phyloP scores from a whole-genome alignment of 1,139 yeast genomes.

The Diutina neorugosa region DNA sequence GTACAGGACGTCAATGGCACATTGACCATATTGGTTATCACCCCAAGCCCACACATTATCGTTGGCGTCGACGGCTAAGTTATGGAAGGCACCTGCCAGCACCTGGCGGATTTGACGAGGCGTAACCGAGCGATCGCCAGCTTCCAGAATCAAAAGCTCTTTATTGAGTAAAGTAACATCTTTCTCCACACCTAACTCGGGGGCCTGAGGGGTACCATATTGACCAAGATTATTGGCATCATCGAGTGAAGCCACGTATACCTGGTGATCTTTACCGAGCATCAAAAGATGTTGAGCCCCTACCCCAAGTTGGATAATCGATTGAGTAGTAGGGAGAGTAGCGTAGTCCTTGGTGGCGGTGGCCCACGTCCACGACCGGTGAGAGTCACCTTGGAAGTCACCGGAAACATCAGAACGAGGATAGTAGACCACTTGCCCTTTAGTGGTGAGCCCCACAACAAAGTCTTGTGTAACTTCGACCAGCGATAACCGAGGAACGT shows the following conservation, averaged over 20 bases:
- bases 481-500: neutral
- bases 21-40: slow-evolving; percentile 66
- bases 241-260: slow-evolving; percentile 48
- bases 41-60: slow-evolving; percentile 82
- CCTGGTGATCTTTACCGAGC: slow-evolving; percentile 48
- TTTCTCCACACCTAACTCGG: slow-evolving; percentile 42
- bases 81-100: slow-evolving; percentile 66
- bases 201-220: slow-evolving; percentile 62
- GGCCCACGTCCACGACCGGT: neutral
- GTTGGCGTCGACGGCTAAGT: slow-evolving; percentile 47
- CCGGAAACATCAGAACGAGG: neutral
- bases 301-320: slow-evolving; percentile 34
- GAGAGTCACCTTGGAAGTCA: neutral
- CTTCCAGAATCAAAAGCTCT: slow-evolving; percentile 14
- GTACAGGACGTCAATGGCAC: slow-evolving; percentile 60
- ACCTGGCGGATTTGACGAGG: slow-evolving; percentile 43
- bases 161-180: slow-evolving; percentile 27
- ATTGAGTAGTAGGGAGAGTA: neutral
- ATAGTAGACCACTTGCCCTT: neutral
- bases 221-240: slow-evolving; percentile 49
- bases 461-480: neutral
- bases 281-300: slow-evolving; percentile 63
- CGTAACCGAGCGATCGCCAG: slow-evolving; percentile 14
- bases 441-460: neutral
- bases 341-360: neutral